Evolutionary conservation across 73 alveolate species (phyloP).

Genomic region (Paramecium pentaurelia): DNA sequence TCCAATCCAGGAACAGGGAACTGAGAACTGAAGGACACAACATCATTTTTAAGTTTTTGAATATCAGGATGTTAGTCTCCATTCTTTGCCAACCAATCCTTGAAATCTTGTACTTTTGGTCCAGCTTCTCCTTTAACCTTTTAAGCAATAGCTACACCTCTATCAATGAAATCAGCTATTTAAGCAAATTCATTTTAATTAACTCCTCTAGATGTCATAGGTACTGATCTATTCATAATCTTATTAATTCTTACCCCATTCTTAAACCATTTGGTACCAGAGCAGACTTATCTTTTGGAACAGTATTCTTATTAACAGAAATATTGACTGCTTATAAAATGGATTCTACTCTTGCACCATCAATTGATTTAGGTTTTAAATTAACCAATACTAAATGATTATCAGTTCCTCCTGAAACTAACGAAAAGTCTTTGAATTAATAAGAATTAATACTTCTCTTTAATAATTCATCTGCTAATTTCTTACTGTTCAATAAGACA

Average conservation of each 20-base stretch:
- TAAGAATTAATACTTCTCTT: constrained; percentile 68
- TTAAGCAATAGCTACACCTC: constrained; percentile 24
- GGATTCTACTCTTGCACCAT: constrained; percentile 88
- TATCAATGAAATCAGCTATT: constrained; percentile 59
- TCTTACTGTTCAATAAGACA: constrained; percentile 79
- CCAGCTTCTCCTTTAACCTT: constrained; percentile 17
- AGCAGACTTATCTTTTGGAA: constrained; percentile 91
- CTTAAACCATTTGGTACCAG: constrained; percentile 93
- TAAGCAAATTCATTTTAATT: constrained; percentile 80
- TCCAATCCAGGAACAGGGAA: constrained; percentile 47
- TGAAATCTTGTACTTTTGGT: constrained; percentile 13
- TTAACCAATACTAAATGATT: constrained; percentile 82
- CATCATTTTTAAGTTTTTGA: neutral
- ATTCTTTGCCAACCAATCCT: constrained; percentile 6
- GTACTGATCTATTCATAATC: constrained; percentile 67
- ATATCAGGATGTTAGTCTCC: constrained; percentile 7
- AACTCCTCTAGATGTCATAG: constrained; percentile 91
- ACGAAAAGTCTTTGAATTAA: neutral
- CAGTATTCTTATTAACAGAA: constrained; percentile 86
- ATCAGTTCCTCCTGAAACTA: constrained; percentile 94
- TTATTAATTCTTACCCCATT: constrained; percentile 63
- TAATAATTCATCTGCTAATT: constrained; percentile 75
- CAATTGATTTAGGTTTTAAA: constrained; percentile 78
- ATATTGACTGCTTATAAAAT: constrained; percentile 83
- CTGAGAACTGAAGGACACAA: neutral